Percentiles rank a stretch among this genome's conserved stretches.
These are phyloP conservation scores for Kwoniella europaea DNA, from an alignment of 768 basidiomycete species.

Conservation along the genomic window DNA sequence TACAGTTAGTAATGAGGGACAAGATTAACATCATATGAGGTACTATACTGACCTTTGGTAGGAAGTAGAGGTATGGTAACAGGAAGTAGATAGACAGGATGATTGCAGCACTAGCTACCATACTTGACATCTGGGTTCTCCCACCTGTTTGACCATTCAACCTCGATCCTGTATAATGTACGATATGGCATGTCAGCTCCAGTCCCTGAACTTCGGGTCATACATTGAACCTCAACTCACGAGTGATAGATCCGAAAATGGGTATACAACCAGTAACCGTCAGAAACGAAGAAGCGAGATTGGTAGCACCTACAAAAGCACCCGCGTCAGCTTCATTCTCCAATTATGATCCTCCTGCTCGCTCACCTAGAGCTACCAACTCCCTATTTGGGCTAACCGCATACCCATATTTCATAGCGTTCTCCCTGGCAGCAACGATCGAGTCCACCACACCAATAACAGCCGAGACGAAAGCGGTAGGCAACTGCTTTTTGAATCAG, in stretches of 20 bases:
- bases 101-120: conserved; percentile 75
- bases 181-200: neutral
- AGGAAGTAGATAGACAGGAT: conserved; percentile 87
- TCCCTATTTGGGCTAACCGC: conserved; percentile 93
- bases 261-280: conserved; percentile 77
- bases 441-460: conserved; percentile 92
- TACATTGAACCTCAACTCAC: conserved; percentile 58
- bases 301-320: conserved; percentile 65
- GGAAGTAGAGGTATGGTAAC: conserved; percentile 78
- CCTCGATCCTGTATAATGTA: conserved; percentile 62
- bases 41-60: conserved; percentile 77
- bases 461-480: conserved; percentile 68
- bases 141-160: conserved; percentile 89
- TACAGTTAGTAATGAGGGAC: conserved; percentile 10
- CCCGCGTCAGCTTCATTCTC: neutral
- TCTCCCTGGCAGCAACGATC: conserved; percentile 94
- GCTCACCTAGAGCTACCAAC: conserved; percentile 77
- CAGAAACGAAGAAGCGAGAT: conserved; percentile 76
- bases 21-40: conserved; percentile 20
- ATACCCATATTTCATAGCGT: conserved; percentile 79
- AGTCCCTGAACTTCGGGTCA: neutral
- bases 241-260: conserved; percentile 89
- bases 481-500: conserved; percentile 38
- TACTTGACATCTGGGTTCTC: conserved; percentile 79
- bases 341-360: neutral